These are phyloP conservation scores for Sporisorium reilianum DNA, from an alignment of 1,284 basidiomycete genomes.

Conservation along the genomic window DNA sequence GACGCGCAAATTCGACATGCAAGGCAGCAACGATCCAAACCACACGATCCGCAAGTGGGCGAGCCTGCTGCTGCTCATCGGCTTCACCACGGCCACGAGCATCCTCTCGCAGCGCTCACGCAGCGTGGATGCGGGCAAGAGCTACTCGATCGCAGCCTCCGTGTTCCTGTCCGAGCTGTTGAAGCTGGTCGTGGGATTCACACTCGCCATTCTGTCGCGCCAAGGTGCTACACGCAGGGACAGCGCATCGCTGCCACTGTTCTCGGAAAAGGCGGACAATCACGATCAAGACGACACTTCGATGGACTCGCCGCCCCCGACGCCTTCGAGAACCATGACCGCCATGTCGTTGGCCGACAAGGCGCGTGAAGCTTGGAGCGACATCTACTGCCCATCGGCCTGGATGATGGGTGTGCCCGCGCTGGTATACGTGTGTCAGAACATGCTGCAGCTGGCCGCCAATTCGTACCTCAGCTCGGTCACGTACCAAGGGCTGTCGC, in stretches of 20 bases:
- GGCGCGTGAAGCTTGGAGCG: conserved; percentile 5
- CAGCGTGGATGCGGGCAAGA: neutral
- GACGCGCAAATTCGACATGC: neutral
- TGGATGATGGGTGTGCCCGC: conserved; percentile 46
- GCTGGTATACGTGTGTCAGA: conserved; percentile 39
- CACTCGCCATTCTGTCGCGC: conserved; percentile 2
- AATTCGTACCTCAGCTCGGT: conserved; percentile 41
- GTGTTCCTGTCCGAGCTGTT: conserved; percentile 40
- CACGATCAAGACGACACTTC: conserved; percentile 1
- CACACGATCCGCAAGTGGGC: conserved; percentile 24
- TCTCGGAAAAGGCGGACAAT: conserved; percentile 21
- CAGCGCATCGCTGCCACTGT: conserved; percentile 20
- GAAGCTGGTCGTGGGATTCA: conserved; percentile 32
- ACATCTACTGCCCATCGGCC: conserved; percentile 32
- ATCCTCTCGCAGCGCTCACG: conserved; percentile 38
- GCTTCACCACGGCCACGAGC: conserved; percentile 45
- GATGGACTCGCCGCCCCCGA: neutral
- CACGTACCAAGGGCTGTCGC: conserved; percentile 39
- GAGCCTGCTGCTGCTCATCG: conserved; percentile 27
- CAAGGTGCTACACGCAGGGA: neutral
- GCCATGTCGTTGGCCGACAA: neutral
- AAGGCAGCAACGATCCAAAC: neutral
- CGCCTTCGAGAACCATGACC: neutral
- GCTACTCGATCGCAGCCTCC: conserved; percentile 36
- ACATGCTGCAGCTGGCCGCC: conserved; percentile 43